Percentiles rank a stretch among this genome's conserved stretches.
Evolutionary conservation across 441 rosid genomes (phyloP).

Genomic region (Gossypium lobatum): DNA sequence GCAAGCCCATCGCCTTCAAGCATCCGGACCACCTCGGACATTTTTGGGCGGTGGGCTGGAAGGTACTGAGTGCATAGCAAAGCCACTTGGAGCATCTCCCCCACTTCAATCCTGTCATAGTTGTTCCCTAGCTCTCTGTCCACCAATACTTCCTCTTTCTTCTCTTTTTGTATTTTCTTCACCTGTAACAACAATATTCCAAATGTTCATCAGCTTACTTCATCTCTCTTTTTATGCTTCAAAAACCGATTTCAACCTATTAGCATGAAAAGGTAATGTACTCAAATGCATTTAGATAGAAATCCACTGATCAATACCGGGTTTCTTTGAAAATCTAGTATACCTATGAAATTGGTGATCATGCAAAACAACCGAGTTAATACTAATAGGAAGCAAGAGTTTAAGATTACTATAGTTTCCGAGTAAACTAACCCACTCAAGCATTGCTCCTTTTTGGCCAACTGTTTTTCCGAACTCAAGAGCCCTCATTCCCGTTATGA

Average conservation of each 20-base stretch:
- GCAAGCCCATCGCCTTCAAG: slow-evolving; percentile 93
- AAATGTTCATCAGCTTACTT: neutral
- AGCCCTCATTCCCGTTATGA: slow-evolving; percentile 85
- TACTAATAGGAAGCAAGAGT: neutral
- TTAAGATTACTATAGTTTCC: neutral
- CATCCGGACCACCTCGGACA: slow-evolving; percentile 86
- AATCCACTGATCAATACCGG: neutral
- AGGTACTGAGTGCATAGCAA: slow-evolving; percentile 76
- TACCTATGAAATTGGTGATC: neutral
- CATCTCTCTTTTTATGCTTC: neutral
- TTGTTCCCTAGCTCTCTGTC: slow-evolving; percentile 64
- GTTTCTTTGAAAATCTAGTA: neutral
- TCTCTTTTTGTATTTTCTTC: slow-evolving; percentile 67
- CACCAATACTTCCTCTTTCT: slow-evolving; percentile 66
- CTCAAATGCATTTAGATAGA: neutral
- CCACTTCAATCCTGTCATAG: slow-evolving; percentile 65
- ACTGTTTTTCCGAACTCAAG: slow-evolving; percentile 77
- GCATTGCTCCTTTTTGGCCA: slow-evolving; percentile 85
- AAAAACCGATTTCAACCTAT: neutral
- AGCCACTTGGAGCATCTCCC: slow-evolving; percentile 84
- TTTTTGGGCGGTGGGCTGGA: slow-evolving; percentile 78
- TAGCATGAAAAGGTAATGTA: neutral
- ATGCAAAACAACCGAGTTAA: neutral
- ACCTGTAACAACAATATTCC: slow-evolving; percentile 35
- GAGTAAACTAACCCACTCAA: slow-evolving; percentile 66